These are phyloP conservation scores for Hypoxylon perforatum DNA, from an alignment of 495 filamentous ascomycete species.

Conservation along the genomic window DNA sequence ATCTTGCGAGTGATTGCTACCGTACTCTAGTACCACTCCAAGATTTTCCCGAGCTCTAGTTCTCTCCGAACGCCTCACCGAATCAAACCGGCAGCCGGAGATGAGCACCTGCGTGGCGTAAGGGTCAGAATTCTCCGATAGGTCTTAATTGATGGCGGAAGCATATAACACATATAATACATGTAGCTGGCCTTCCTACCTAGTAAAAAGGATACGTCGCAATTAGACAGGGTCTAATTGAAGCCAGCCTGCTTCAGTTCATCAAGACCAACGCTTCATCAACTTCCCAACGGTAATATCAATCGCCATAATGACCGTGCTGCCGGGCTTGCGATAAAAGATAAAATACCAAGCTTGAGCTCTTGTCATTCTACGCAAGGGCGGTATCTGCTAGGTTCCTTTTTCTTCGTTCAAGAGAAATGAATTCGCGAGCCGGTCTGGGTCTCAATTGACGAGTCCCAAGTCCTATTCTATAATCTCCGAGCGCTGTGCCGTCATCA, in stretches of 20 bases:
- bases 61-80: conserved; percentile 17
- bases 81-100: conserved; percentile 27
- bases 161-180: background rate
- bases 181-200: background rate
- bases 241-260: conserved; percentile 13
- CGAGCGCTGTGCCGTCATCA: conserved; percentile 19
- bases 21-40: background rate
- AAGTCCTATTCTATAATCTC: conserved; percentile 20
- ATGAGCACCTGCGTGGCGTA: conserved; percentile 20
- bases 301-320: background rate
- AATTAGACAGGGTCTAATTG: conserved; percentile 26
- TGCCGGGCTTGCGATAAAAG: background rate
- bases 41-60: background rate
- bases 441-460: conserved; percentile 13
- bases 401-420: background rate
- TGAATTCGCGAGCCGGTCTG: background rate
- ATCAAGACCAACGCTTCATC: conserved; percentile 5
- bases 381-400: background rate
- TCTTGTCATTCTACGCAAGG: conserved; percentile 14
- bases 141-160: conserved; percentile 10
- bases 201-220: conserved; percentile 5
- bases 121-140: conserved; percentile 30
- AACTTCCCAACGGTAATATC: conserved; percentile 5
- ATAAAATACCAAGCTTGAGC: background rate
- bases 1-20: too few species aligned